Conservation (phyloP, 768 basidiomycete species). For the Russula olivacea region DNA sequence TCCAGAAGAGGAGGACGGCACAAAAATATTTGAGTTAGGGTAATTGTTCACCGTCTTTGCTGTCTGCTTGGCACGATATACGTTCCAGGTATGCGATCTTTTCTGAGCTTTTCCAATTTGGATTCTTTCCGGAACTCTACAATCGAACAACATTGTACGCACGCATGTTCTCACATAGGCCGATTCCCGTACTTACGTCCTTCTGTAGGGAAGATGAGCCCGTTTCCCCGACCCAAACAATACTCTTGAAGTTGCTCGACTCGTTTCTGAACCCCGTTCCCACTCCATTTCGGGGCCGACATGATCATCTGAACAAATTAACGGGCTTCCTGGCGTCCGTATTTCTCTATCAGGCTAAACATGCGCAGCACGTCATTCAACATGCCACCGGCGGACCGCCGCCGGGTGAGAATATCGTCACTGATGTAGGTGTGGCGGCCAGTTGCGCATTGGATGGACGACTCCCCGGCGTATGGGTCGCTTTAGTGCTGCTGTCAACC, state of each 20-base stretch:
- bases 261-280: slow-evolving; percentile 61
- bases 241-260: slow-evolving; percentile 82
- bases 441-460: slow-evolving; percentile 13
- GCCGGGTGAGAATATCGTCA: neutral
- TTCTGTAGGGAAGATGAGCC: slow-evolving; percentile 54
- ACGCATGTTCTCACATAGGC: neutral
- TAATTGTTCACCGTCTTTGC: slow-evolving; percentile 28
- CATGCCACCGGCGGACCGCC: slow-evolving; percentile 2
- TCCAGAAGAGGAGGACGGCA: slow-evolving; percentile 56
- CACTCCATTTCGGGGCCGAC: slow-evolving; percentile 1
- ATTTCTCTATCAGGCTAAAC: slow-evolving; percentile 9
- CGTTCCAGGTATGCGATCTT: slow-evolving; percentile 22
- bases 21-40: slow-evolving; percentile 74
- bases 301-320: neutral
- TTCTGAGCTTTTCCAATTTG: slow-evolving; percentile 22
- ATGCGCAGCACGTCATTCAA: slow-evolving; percentile 16
- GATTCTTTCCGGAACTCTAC: slow-evolving; percentile 22
- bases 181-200: neutral
- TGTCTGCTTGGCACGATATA: slow-evolving; percentile 10
- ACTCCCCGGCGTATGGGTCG: slow-evolving; percentile 21
- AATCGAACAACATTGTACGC: slow-evolving; percentile 19
- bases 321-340: slow-evolving; percentile 10
- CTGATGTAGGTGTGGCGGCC: neutral
- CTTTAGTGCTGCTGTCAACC: slow-evolving; percentile 20
- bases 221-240: slow-evolving; percentile 79